phyloP scores from a whole-genome alignment of 768 basidiomycete species.

The Auriscalpium orientale region DNA sequence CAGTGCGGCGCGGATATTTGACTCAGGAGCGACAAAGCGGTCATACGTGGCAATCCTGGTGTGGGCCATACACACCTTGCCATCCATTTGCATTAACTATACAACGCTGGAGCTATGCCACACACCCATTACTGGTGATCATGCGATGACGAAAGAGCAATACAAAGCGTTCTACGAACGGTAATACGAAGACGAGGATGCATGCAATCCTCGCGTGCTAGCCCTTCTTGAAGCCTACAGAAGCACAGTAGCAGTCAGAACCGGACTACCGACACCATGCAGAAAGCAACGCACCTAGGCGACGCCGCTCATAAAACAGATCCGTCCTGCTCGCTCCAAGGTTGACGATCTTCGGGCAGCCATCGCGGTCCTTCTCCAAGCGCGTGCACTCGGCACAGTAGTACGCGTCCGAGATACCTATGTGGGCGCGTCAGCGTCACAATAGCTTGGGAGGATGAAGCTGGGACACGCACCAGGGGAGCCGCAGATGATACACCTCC shows the following conservation, averaged over 20 bases:
- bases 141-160: no score
- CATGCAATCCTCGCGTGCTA: constrained; percentile 15
- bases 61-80: no score
- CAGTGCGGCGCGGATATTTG: no score
- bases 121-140: no score
- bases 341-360: constrained; percentile 97
- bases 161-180: no score
- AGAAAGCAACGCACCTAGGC: constrained; percentile 48
- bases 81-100: no score
- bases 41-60: no score
- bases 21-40: no score
- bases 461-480: constrained; percentile 63
- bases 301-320: constrained; percentile 84
- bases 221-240: constrained; percentile 63
- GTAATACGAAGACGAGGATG: no score
- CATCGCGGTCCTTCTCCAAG: constrained; percentile 94
- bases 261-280: background rate
- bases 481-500: constrained; percentile 96
- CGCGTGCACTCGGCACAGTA: constrained; percentile 98
- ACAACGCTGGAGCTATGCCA: no score
- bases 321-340: constrained; percentile 92
- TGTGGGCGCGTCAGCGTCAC: background rate
- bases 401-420: constrained; percentile 98
- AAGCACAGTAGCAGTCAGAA: background rate
- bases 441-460: background rate